These are phyloP conservation scores for Smithsoniella earleae DNA, from an alignment of 163 green algal species.

Conservation along the genomic window DNA sequence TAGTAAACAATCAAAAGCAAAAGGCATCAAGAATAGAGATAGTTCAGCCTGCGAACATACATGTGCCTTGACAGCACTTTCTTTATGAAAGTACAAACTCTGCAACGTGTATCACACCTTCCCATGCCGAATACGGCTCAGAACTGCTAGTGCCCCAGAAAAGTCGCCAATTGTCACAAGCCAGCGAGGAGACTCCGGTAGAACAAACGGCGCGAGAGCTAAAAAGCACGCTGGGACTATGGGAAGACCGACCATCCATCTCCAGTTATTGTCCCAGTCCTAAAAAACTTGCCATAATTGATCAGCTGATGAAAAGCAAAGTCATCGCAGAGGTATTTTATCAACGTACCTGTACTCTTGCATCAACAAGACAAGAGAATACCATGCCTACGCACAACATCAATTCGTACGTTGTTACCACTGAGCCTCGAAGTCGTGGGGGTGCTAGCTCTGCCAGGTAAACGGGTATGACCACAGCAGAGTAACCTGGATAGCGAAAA, in stretches of 20 bases:
- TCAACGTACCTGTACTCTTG: slow-evolving; percentile 34
- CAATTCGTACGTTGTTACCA: slow-evolving; percentile 60
- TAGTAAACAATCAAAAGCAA: too few species aligned
- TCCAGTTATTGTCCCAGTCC: slow-evolving; percentile 58
- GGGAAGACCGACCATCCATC: slow-evolving; percentile 64
- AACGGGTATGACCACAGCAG: slow-evolving; percentile 64
- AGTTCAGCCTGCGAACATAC: too few species aligned
- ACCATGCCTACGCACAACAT: slow-evolving; percentile 74
- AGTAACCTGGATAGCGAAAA: too few species aligned
- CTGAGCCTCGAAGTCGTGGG: slow-evolving; percentile 42
- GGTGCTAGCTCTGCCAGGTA: slow-evolving; percentile 77
- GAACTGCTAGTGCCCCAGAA: slow-evolving; percentile 61
- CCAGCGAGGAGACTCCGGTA: slow-evolving; percentile 76
- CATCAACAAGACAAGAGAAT: slow-evolving; percentile 43
- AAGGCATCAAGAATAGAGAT: too few species aligned
- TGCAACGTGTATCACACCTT: too few species aligned
- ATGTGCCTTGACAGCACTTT: too few species aligned
- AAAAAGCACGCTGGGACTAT: slow-evolving; percentile 37
- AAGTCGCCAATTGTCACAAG: slow-evolving; percentile 58
- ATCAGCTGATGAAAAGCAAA: too few species aligned
- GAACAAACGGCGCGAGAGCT: slow-evolving; percentile 46
- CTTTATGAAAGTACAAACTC: too few species aligned
- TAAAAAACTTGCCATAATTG: too few species aligned
- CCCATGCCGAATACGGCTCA: too few species aligned
- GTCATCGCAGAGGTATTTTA: too few species aligned